Evolutionary conservation across 495 filamentous ascomycete genomes (phyloP).

Genomic region (Penicillium psychrofluorescens): DNA sequence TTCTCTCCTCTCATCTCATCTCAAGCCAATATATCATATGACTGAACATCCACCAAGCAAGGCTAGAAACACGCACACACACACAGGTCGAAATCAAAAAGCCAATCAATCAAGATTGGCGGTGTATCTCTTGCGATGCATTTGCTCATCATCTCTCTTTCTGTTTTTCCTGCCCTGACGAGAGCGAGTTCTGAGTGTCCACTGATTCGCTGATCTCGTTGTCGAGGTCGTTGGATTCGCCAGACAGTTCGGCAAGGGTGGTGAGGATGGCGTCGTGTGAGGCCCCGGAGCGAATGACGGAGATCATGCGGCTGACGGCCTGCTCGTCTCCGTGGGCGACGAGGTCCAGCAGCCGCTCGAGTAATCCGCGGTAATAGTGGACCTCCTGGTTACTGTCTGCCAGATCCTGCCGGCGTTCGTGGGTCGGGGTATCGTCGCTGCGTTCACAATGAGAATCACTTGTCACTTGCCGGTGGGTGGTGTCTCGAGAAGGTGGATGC

Average conservation of each 20-base stretch:
- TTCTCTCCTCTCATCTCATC: too few relatives aligned
- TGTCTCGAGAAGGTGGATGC: too few relatives aligned
- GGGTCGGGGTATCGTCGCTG: neutral
- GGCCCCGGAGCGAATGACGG: conserved; percentile 27
- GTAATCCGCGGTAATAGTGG: conserved; percentile 21
- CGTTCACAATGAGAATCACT: neutral
- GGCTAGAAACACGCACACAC: too few relatives aligned
- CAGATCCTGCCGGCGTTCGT: conserved; percentile 1
- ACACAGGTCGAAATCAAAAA: too few relatives aligned
- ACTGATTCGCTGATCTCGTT: neutral
- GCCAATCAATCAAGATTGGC: too few relatives aligned
- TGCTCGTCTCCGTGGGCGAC: conserved; percentile 20
- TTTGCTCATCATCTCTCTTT: too few relatives aligned
- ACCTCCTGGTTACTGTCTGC: neutral
- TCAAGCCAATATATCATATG: too few relatives aligned
- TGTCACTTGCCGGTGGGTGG: too few relatives aligned
- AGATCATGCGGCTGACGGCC: conserved; percentile 17
- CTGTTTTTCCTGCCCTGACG: neutral
- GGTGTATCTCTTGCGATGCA: too few relatives aligned
- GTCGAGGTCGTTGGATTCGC: neutral
- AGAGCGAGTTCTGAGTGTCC: neutral
- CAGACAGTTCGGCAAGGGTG: conserved; percentile 9
- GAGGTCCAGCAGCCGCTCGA: conserved; percentile 21
- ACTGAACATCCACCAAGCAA: too few relatives aligned
- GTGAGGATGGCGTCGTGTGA: conserved; percentile 23